These are phyloP conservation scores for Galium porrigens DNA, from an alignment of 305 asterid genomes.

Conservation along the genomic window DNA sequence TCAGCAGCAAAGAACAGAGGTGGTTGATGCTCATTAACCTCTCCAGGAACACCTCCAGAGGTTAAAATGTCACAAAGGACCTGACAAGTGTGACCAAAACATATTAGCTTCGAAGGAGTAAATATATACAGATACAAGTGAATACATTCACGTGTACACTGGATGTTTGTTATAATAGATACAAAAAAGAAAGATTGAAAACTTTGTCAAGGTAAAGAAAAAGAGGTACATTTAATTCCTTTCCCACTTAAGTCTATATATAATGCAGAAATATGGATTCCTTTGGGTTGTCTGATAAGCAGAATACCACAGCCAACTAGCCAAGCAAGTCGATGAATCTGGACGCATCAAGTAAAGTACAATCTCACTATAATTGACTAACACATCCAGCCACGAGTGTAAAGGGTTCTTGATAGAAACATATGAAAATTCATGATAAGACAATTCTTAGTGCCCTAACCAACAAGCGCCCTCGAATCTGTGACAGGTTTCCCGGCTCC, in stretches of 20 bases:
- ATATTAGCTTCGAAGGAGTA: background rate
- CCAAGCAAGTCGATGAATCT: background rate
- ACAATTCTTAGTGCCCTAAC: background rate
- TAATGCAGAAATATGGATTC: background rate
- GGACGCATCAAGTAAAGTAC: background rate
- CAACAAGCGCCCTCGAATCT: background rate
- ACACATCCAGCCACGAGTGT: background rate
- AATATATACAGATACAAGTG: background rate
- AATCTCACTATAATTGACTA: background rate
- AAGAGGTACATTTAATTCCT: background rate
- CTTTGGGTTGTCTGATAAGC: background rate
- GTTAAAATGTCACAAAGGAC: conserved; percentile 50
- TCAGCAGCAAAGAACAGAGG: conserved; percentile 47
- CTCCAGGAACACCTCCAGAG: conserved; percentile 44
- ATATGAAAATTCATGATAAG: background rate
- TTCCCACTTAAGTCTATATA: background rate
- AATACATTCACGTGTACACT: background rate
- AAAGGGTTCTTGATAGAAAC: background rate
- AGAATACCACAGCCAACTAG: background rate
- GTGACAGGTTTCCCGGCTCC: background rate
- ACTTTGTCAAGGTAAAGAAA: background rate
- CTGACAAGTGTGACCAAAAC: conserved; percentile 22
- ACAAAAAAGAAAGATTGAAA: background rate
- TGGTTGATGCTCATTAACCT: conserved; percentile 35
- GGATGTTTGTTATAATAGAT: background rate